Percentiles rank a stretch among this genome's conserved stretches.
phyloP scores from a whole-genome alignment of 2,329 filamentous ascomycete species.

The Periglandula ipomoeae region DNA sequence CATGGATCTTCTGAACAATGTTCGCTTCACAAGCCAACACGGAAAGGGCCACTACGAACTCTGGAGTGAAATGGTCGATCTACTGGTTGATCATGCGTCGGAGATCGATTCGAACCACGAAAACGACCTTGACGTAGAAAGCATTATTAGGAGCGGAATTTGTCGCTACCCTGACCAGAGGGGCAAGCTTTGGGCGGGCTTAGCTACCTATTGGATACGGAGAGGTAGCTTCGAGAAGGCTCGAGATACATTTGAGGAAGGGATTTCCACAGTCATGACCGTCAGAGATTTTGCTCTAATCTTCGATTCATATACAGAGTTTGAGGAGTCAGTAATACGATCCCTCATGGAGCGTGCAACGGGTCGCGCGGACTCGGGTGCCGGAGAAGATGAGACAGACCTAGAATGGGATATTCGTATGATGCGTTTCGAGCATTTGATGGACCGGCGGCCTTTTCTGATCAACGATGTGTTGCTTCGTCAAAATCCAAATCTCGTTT shows the following conservation, averaged over 20 bases:
- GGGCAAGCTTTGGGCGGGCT: conserved; percentile 87
- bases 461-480: conserved; percentile 91
- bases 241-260: conserved; percentile 90
- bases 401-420: conserved; percentile 93
- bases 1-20: conserved; percentile 85
- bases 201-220: conserved; percentile 95
- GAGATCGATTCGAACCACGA: conserved; percentile 75
- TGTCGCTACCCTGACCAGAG: conserved; percentile 84
- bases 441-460: conserved; percentile 92
- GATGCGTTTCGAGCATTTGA: conserved; percentile 95
- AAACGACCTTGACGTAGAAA: conserved; percentile 79
- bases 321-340: conserved; percentile 91
- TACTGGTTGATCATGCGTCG: conserved; percentile 83
- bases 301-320: conserved; percentile 93
- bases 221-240: conserved; percentile 87
- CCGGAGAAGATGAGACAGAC: conserved; percentile 73
- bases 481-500: conserved; percentile 93
- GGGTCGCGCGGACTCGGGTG: conserved; percentile 66
- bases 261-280: conserved; percentile 96
- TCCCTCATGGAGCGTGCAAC: conserved; percentile 85
- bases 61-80: conserved; percentile 95
- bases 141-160: conserved; percentile 88
- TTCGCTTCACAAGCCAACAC: conserved; percentile 83
- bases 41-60: conserved; percentile 93
- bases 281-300: conserved; percentile 94